Conservation (phyloP, 2,329 filamentous ascomycete species). For the Sporothrix inflata region DNA sequence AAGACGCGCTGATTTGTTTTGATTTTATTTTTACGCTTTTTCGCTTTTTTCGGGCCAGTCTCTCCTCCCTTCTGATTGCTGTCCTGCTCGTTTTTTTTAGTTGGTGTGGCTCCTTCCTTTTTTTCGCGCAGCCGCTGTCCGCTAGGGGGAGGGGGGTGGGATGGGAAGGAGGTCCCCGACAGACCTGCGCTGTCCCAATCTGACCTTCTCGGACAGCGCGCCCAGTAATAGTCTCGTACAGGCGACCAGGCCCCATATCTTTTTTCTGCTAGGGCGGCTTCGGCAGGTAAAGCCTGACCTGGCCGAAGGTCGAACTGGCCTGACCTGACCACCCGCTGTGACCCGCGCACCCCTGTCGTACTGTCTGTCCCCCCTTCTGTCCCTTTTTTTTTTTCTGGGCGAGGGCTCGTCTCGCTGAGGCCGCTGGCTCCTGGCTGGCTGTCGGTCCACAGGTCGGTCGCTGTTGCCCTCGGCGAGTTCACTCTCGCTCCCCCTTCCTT, state of each 20-base stretch:
- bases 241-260: slow-evolving; percentile 19
- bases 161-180: not conserved
- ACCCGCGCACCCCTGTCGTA: slow-evolving; percentile 5
- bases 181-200: not conserved
- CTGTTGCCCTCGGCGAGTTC: not conserved
- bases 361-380: not conserved
- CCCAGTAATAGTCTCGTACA: slow-evolving; percentile 4
- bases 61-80: slow-evolving; percentile 20
- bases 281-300: slow-evolving; percentile 3
- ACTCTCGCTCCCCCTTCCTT: not conserved
- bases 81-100: slow-evolving; percentile 4
- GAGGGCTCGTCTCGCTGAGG: not conserved
- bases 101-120: slow-evolving; percentile 24
- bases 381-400: not conserved
- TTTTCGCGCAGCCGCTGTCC: slow-evolving; percentile 15
- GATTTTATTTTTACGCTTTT: slow-evolving; percentile 26
- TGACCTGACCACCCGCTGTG: not conserved
- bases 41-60: slow-evolving; percentile 18
- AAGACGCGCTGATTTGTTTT: slow-evolving; percentile 36
- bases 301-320: not conserved
- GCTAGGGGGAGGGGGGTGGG: slow-evolving; percentile 7
- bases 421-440: too few relatives aligned
- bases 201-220: not conserved
- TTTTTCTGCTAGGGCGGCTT: slow-evolving; percentile 17
- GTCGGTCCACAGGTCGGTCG: not conserved